These are phyloP conservation scores for Solanum hybrid DNA, from an alignment of 305 asterid species.

Conservation along the genomic window DNA sequence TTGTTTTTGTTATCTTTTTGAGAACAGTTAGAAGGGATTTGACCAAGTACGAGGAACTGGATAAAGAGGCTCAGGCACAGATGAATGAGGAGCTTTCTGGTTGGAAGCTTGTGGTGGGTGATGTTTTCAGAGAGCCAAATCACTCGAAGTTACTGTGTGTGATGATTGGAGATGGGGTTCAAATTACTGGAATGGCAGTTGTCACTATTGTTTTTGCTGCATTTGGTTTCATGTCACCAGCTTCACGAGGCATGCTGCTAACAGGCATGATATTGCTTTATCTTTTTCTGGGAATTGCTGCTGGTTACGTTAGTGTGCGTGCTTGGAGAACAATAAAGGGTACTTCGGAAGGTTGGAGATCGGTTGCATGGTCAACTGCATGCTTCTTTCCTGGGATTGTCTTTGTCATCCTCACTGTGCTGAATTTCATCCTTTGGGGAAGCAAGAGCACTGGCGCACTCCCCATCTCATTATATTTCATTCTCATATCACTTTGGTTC, in stretches of 20 bases:
- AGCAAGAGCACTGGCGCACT: conserved; percentile 78
- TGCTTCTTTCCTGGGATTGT: conserved; percentile 79
- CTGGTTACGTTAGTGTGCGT: conserved; percentile 62
- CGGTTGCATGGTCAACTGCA: conserved; percentile 62
- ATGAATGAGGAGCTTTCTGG: conserved; percentile 91
- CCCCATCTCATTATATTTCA: conserved; percentile 58
- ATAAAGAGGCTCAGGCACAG: conserved; percentile 85
- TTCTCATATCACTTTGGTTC: conserved; percentile 62
- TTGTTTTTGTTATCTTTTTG: conserved; percentile 67
- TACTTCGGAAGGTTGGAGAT: conserved; percentile 60
- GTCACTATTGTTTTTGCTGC: conserved; percentile 77
- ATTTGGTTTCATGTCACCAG: conserved; percentile 84
- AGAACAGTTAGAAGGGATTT: conserved; percentile 84
- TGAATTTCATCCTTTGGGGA: conserved; percentile 81
- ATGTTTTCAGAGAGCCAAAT: conserved; percentile 71
- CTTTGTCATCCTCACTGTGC: conserved; percentile 52
- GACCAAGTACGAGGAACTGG: conserved; percentile 76
- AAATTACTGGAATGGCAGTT: conserved; percentile 66
- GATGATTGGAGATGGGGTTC: conserved; percentile 80
- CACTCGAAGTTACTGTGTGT: conserved; percentile 57
- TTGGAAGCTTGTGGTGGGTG: conserved; percentile 91
- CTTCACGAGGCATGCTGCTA: conserved; percentile 78
- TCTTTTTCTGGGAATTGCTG: conserved; percentile 64
- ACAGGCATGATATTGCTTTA: conserved; percentile 82
- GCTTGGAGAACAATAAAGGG: conserved; percentile 62